These are phyloP conservation scores for Pseudocercospora macadamiae DNA, from an alignment of 2,329 filamentous ascomycete species.

Conservation along the genomic window DNA sequence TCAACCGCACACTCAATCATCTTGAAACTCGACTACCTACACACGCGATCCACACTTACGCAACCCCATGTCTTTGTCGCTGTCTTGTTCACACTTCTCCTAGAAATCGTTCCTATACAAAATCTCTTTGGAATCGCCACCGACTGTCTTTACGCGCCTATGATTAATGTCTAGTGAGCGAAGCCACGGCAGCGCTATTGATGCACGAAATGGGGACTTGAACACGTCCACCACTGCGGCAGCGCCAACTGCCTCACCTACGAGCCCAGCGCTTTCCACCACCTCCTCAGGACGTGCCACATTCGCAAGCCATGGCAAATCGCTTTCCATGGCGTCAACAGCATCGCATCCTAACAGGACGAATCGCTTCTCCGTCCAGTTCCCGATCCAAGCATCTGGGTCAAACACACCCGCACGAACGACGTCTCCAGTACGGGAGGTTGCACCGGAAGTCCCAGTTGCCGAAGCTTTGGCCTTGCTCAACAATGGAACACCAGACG, in stretches of 20 bases:
- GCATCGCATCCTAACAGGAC: conserved; percentile 21
- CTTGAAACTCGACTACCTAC: background rate
- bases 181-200: conserved; percentile 17
- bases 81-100: background rate
- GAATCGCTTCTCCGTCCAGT: conserved; percentile 54
- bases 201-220: conserved; percentile 17
- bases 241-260: conserved; percentile 19
- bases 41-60: background rate
- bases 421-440: conserved; percentile 35
- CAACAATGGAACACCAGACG: conserved; percentile 8
- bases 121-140: background rate
- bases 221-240: conserved; percentile 9
- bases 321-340: conserved; percentile 32
- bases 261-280: conserved; percentile 22
- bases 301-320: conserved; percentile 35
- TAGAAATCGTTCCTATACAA: background rate
- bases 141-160: background rate
- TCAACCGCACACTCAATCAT: background rate
- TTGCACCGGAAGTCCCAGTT: conserved; percentile 26
- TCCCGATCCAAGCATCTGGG: conserved; percentile 49
- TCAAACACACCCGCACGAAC: conserved; percentile 36
- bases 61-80: background rate
- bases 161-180: conserved; percentile 21
- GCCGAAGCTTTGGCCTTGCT: conserved; percentile 7
- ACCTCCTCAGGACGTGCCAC: conserved; percentile 23